Conservation (phyloP, 2,329 filamentous ascomycete species). For the Colletotrichum sp. region DNA sequence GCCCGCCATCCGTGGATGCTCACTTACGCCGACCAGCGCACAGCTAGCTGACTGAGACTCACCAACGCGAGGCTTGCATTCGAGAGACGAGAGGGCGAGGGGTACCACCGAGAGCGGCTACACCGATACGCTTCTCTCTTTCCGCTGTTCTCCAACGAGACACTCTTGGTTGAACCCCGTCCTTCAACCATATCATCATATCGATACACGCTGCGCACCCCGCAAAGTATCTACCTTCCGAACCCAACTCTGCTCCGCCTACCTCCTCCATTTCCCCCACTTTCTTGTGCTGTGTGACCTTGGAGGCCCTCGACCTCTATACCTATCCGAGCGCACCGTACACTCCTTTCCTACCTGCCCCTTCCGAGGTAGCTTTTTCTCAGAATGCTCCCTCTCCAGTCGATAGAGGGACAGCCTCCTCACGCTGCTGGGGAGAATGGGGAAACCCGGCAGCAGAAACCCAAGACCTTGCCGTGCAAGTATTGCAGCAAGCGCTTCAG, state of each 20-base stretch:
- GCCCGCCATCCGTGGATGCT: neutral
- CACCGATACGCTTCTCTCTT: neutral
- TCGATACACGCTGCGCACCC: slow-evolving; percentile 9
- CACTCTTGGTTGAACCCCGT: neutral
- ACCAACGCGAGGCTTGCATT: neutral
- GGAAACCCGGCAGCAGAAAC: slow-evolving; percentile 62
- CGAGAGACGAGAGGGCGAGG: neutral
- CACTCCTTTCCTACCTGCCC: slow-evolving; percentile 21
- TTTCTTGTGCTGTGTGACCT: slow-evolving; percentile 38
- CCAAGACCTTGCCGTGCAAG: slow-evolving; percentile 66
- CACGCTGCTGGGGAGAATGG: slow-evolving; percentile 47
- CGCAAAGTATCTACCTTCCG: slow-evolving; percentile 12
- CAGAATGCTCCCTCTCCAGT: slow-evolving; percentile 58
- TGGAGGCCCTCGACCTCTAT: slow-evolving; percentile 24
- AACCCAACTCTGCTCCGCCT: slow-evolving; percentile 18
- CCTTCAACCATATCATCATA: neutral
- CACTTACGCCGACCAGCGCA: neutral
- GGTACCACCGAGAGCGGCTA: neutral
- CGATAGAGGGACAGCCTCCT: slow-evolving; percentile 52
- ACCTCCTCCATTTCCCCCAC: slow-evolving; percentile 26
- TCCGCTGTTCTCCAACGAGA: neutral
- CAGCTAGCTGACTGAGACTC: neutral
- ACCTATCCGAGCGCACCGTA: slow-evolving; percentile 21
- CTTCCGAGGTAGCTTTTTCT: neutral
- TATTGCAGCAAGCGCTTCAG: slow-evolving; percentile 68